A percentile compares a stretch with the other conserved stretches of the same genome.
phyloP scores from a whole-genome alignment of 768 basidiomycete genomes.

The Pulveroboletus sp. region DNA sequence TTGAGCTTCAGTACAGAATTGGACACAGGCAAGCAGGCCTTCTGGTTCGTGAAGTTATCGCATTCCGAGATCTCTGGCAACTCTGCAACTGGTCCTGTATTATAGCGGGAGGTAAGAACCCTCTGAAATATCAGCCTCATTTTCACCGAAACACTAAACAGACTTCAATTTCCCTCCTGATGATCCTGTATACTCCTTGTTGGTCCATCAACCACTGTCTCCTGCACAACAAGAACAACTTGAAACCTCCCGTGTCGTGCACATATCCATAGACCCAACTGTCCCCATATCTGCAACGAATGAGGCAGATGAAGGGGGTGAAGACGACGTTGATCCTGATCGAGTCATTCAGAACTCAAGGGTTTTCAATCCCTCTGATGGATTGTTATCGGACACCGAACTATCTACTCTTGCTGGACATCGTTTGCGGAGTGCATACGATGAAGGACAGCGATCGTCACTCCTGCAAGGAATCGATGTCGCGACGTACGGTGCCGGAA shows the following conservation, averaged over 20 bases:
- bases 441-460: conserved; percentile 40
- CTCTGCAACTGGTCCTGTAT: conserved; percentile 69
- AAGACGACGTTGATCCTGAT: conserved; percentile 53
- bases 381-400: conserved; percentile 59
- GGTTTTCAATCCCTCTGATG: conserved; percentile 53
- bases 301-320: conserved; percentile 35
- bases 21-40: conserved; percentile 68
- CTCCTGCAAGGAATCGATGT: conserved; percentile 14
- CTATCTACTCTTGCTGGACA: conserved; percentile 42
- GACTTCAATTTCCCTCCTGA: conserved; percentile 90
- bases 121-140: neutral
- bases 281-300: conserved; percentile 31
- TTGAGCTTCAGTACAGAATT: neutral
- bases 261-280: conserved; percentile 63
- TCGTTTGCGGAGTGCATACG: conserved; percentile 64
- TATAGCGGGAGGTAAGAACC: conserved; percentile 71
- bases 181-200: conserved; percentile 77
- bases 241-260: conserved; percentile 64
- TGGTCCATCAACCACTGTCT: conserved; percentile 59
- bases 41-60: conserved; percentile 57
- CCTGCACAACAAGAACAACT: conserved; percentile 51
- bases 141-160: conserved; percentile 27
- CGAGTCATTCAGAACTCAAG: conserved; percentile 73
- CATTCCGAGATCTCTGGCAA: conserved; percentile 47
- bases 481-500: conserved; percentile 51